These are phyloP conservation scores for Salix koriyanagi DNA, from an alignment of 345 rosid genomes.

Conservation along the genomic window DNA sequence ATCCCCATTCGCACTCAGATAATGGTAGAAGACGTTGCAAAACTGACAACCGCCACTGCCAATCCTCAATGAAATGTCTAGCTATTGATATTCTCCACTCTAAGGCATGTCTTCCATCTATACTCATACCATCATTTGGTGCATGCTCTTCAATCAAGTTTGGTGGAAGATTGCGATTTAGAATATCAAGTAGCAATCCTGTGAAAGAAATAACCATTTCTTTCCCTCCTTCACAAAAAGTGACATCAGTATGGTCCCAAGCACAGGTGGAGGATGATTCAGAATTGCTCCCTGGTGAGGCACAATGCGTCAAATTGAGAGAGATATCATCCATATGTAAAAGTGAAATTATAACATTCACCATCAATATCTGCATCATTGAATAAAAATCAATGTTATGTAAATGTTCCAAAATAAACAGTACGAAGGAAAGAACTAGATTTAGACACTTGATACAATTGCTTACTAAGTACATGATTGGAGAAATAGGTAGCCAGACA, in stretches of 20 bases:
- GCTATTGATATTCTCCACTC: conserved; percentile 84
- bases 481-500: background rate
- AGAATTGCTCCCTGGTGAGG: conserved; percentile 48
- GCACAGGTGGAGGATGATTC: conserved; percentile 35
- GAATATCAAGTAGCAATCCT: conserved; percentile 61
- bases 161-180: conserved; percentile 63
- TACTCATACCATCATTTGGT: conserved; percentile 46
- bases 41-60: conserved; percentile 92
- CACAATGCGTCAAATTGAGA: conserved; percentile 51
- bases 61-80: conserved; percentile 78
- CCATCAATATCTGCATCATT: conserved; percentile 80
- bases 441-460: background rate
- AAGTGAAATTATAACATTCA: conserved; percentile 79
- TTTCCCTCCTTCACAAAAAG: conserved; percentile 57
- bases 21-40: conserved; percentile 89
- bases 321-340: conserved; percentile 78
- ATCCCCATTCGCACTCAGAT: conserved; percentile 78
- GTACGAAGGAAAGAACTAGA: background rate
- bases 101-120: conserved; percentile 65
- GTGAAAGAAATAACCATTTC: conserved; percentile 70
- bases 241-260: conserved; percentile 43
- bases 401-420: conserved; percentile 13
- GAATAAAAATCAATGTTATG: conserved; percentile 24
- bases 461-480: background rate
- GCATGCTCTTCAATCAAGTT: conserved; percentile 48